Base-by-base conservation (phyloP, 148 eudicot genomes). In the Persicaria tinctoria region DNA sequence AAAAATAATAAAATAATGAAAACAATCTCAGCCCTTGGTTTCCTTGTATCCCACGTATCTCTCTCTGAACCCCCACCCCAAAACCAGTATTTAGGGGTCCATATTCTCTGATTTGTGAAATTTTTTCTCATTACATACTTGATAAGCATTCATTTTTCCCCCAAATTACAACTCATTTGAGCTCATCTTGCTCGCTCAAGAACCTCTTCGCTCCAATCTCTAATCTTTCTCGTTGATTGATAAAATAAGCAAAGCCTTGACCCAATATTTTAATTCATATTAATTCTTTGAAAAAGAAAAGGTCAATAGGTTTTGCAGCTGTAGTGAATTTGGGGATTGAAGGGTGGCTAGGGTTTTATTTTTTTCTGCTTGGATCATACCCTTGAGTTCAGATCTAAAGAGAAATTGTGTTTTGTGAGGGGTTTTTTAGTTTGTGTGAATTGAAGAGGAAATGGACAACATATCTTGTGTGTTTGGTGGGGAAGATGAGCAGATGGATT, bases 401-500 rank as follows among this genome's bases (percentile, higher is more conserved):
- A 17, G 18, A 27, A 9, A 6, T 18, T 27, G 68, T 62, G 11
- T 16, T 62, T 32, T 62, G 2, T 62, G 44, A 23, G 68, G 44
- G 3, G 2, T 2, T 62, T 62, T 27, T 3, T 32, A 32, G 41
- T 32, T 32, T 27, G 45, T 27, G 14, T 27, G 45, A 23, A 27
- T 71, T 49, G 44, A 14, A 55, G 44, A 51, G 44, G 66, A 27
- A 76, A 87, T 88, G 89, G 90, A 83, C 68, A 75, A 73, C 5
- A 46, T 5, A 18, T 78, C 77, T 5, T 17, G 27, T 4, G 75
- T 60, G 45, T 17, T 63, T 20, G 51, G 49, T 46, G 64, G 46
- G 76, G 87, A 81, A 6, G 89, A 84, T 32, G 93, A 88, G 41
- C 62, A 79, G 41, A 85, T 91, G 60, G 97, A 88, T n/a, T 77